Percentiles rank a stretch among this genome's conserved stretches.
Conservation (phyloP, 129 eudicot species). For the Arctium lappa region DNA sequence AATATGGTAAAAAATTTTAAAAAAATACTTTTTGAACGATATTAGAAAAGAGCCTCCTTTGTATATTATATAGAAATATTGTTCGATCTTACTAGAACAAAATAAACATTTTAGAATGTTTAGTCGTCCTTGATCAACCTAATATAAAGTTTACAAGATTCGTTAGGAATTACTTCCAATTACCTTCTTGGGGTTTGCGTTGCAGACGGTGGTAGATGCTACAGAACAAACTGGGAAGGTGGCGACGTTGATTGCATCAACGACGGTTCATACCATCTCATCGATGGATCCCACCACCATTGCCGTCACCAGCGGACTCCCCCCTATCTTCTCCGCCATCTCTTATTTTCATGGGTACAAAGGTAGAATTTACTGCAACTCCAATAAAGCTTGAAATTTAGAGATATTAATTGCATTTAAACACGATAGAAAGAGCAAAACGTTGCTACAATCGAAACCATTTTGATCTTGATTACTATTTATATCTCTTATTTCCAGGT, state of each 20-base stretch:
- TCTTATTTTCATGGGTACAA: conserved; percentile 82
- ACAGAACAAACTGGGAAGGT: conserved; percentile 79
- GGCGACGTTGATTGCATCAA: conserved; percentile 76
- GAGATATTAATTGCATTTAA: too few relatives aligned
- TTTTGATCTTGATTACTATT: conserved; percentile 6
- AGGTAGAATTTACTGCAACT: conserved; percentile 39
- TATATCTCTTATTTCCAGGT: conserved; percentile 37
- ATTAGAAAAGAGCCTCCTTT: too few relatives aligned
- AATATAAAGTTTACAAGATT: too few relatives aligned
- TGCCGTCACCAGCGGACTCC: conserved; percentile 76
- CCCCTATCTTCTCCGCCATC: conserved; percentile 71
- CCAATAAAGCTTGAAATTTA: too few relatives aligned
- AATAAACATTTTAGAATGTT: too few relatives aligned
- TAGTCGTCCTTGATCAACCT: too few relatives aligned
- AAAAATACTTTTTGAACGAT: too few relatives aligned
- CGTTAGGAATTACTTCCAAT: background rate
- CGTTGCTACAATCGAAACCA: background rate
- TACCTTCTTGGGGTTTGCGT: background rate
- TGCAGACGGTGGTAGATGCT: conserved; percentile 88
- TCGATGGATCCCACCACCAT: conserved; percentile 67
- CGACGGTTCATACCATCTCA: conserved; percentile 70
- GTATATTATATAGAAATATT: too few relatives aligned
- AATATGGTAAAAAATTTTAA: too few relatives aligned
- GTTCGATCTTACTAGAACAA: too few relatives aligned
- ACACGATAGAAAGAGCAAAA: background rate